Evolutionary conservation across 352 stramenopile species (phyloP), one percentile per base, ranked within the genome.

Genomic region (Phytophthora litchii): DNA sequence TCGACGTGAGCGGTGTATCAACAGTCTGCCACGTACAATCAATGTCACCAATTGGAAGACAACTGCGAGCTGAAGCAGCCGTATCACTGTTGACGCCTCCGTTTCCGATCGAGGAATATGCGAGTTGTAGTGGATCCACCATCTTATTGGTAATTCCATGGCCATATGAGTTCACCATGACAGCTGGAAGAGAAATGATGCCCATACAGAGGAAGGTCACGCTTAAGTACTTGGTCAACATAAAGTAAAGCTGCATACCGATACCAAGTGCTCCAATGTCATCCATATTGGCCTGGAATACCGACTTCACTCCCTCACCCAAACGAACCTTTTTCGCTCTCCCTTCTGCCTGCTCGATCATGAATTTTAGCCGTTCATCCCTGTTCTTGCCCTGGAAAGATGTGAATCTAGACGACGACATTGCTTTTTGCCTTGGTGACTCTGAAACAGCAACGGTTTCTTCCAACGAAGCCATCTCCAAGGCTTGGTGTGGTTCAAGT

Each of bases 231-330:
- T 82, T 81, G 20, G 69, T 80, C 5, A 86, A 48, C 72, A 84
- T 83, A 40, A 86, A 86, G 41, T 86, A 86, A 11, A 86, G 65
- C 53, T 80, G 72, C 53, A 86, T 74, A 13, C 77, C 77, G 31
- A 86, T 80, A 12, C 77, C 77, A 4, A 86, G 60, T 7, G 68
- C 69, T 19, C 77, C 74, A 56, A 86, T 82, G 42, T 78, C 62
- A 11, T 63, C 41, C 65, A 83, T 76, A 45, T 19, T 59, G 1
- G 67, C 65, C 42, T 74, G 36, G 4, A 68, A 74, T 3, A 65
- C 67, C 0, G 60, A 62, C 40, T 81, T 79, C 1, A 64, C 17
- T 3, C 78, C 78, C 6, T 54, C 58, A 1, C 71, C 72, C 2
- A 87, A 59, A 4, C 74, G 77, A 41, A 77, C 65, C 29, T 67